Conservation (phyloP, 2,329 filamentous ascomycete species). For the Aspergillus pseudotamarii region DNA sequence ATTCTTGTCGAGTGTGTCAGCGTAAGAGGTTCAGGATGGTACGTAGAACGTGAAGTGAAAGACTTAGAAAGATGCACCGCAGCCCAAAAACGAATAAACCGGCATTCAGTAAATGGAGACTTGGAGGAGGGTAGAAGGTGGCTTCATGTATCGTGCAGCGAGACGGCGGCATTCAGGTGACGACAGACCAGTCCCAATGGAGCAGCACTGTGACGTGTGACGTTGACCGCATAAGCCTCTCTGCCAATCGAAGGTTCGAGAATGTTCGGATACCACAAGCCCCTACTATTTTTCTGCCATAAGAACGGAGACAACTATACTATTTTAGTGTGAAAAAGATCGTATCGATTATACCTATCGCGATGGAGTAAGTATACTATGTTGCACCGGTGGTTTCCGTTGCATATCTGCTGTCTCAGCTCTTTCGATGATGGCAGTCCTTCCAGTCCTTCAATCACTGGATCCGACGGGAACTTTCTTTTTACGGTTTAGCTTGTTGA, state of each 20-base stretch:
- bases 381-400: neutral
- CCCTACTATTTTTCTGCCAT: neutral
- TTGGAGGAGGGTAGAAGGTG: constrained; percentile 12
- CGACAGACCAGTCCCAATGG: constrained; percentile 12
- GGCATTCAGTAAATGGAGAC: constrained; percentile 9
- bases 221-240: constrained; percentile 21
- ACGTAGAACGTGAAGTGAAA: neutral
- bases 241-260: constrained; percentile 40
- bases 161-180: constrained; percentile 19
- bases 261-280: constrained; percentile 34
- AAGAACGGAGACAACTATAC: neutral
- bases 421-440: neutral
- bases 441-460: neutral
- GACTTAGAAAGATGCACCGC: neutral
- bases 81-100: constrained; percentile 1
- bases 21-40: no score
- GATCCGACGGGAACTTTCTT: neutral
- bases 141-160: constrained; percentile 12
- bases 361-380: neutral
- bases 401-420: neutral
- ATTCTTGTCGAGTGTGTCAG: no score
- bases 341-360: neutral
- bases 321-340: neutral
- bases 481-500: neutral
- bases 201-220: constrained; percentile 36